These are phyloP conservation scores for Perkinsela sp. DNA, from an alignment of 208 protist species.

Conservation along the genomic window DNA sequence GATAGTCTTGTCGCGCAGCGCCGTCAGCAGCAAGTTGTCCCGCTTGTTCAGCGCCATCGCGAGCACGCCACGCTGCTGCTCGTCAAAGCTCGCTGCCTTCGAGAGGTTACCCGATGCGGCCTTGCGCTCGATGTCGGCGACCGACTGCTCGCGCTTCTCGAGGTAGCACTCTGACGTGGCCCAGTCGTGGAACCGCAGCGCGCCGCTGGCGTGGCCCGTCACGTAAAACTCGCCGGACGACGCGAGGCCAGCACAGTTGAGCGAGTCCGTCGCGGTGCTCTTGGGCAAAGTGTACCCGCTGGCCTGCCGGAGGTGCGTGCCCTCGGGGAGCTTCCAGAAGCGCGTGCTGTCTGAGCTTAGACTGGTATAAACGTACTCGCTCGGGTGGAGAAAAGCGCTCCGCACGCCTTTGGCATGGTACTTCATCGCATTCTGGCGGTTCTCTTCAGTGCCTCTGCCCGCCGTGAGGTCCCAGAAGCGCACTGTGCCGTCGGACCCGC, in stretches of 20 bases:
- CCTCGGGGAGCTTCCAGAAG: slow-evolving; percentile 75
- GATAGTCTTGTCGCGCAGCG: slow-evolving; percentile 92
- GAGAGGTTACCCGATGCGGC: slow-evolving; percentile 36
- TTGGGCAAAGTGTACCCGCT: slow-evolving; percentile 29
- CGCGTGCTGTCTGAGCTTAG: slow-evolving; percentile 87
- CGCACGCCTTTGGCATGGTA: slow-evolving; percentile 96
- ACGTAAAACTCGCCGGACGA: slow-evolving; percentile 71
- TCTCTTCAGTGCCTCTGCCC: slow-evolving; percentile 8
- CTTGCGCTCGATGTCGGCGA: slow-evolving; percentile 38
- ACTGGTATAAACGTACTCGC: slow-evolving; percentile 68
- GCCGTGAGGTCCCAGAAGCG: slow-evolving; percentile 68
- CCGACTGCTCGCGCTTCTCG: slow-evolving; percentile 27
- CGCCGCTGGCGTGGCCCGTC: slow-evolving; percentile 50
- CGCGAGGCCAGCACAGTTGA: slow-evolving; percentile 50
- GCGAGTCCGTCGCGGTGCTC: slow-evolving; percentile 16
- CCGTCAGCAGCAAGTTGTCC: slow-evolving; percentile 85
- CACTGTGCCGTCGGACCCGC: slow-evolving; percentile 68
- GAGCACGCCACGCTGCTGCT: slow-evolving; percentile 48
- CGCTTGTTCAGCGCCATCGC: slow-evolving; percentile 72
- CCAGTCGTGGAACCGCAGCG: slow-evolving; percentile 89
- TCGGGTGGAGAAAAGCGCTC: slow-evolving; percentile 44
- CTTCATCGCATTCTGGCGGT: slow-evolving; percentile 35
- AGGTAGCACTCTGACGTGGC: slow-evolving; percentile 40
- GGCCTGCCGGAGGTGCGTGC: slow-evolving; percentile 77
- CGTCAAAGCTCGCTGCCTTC: neutral